These are phyloP conservation scores for Trichoderma brevicompactum DNA, from an alignment of 2,329 filamentous ascomycete species.

Conservation along the genomic window DNA sequence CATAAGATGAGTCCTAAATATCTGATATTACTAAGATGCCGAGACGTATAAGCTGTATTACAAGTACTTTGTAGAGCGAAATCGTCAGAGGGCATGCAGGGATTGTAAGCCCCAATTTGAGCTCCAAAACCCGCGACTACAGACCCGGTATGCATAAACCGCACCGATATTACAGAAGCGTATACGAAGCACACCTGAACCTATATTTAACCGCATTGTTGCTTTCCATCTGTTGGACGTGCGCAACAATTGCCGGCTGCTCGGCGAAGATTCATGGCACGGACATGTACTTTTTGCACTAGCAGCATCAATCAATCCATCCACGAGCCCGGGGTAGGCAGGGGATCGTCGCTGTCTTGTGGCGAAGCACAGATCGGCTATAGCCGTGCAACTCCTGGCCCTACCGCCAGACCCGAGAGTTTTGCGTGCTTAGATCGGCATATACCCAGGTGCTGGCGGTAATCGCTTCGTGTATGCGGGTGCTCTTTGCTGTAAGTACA, in stretches of 20 bases:
- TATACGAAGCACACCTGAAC: background rate
- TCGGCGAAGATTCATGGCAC: no score
- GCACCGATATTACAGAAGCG: no score
- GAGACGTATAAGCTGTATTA: background rate
- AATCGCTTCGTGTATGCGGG: no score
- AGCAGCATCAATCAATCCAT: background rate
- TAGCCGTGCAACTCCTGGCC: conserved; percentile 19
- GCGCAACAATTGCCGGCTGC: no score
- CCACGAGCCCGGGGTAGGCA: conserved; percentile 1
- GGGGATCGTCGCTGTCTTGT: conserved; percentile 18
- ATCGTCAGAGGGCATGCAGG: background rate
- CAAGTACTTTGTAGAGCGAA: background rate
- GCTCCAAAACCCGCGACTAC: conserved; percentile 5
- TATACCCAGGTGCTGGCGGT: no score
- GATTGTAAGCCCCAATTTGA: conserved; percentile 21
- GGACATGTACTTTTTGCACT: no score
- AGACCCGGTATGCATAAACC: background rate
- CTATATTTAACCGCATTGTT: background rate
- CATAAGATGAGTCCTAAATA: background rate
- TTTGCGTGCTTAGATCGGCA: conserved; percentile 3
- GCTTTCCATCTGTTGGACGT: no score
- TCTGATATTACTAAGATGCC: conserved; percentile 2
- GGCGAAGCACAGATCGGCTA: conserved; percentile 27
- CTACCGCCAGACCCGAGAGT: conserved; percentile 7
- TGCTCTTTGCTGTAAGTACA: no score